phyloP scores from a whole-genome alignment of 2,329 filamentous ascomycete genomes.

The Exophiala xenobiotica region DNA sequence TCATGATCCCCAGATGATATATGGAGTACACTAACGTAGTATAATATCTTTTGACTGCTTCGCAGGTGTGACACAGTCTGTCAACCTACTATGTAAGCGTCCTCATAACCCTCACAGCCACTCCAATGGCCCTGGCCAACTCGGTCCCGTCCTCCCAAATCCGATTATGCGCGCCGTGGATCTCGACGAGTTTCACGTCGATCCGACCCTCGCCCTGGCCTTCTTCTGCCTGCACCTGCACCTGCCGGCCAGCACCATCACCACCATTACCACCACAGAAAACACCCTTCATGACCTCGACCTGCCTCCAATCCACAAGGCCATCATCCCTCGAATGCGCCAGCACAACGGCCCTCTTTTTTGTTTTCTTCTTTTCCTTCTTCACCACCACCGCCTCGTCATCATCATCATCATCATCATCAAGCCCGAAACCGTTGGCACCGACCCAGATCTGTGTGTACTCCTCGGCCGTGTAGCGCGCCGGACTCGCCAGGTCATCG shows the following conservation, averaged over 20 bases:
- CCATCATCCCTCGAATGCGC: conserved; percentile 44
- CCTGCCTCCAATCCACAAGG: conserved; percentile 41
- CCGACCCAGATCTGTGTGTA: conserved; percentile 31
- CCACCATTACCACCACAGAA: no score
- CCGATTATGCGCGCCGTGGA: conserved; percentile 43
- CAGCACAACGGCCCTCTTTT: conserved; percentile 41
- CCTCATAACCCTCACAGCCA: conserved; percentile 19
- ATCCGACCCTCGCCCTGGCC: conserved; percentile 19
- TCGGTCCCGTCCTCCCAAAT: conserved; percentile 43
- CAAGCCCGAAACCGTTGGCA: no score
- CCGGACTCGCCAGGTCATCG: conserved; percentile 44
- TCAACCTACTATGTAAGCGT: neutral
- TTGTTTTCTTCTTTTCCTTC: no score
- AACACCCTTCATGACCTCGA: conserved; percentile 49
- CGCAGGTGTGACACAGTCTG: neutral
- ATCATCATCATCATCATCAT: no score
- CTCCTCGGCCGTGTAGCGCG: no score
- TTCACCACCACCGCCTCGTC: no score
- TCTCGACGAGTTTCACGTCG: conserved; percentile 34
- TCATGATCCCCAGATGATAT: no score
- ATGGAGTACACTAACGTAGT: no score
- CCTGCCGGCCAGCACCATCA: no score
- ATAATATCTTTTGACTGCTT: no score
- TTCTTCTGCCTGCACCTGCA: conserved; percentile 39
- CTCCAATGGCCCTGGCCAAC: conserved; percentile 39